Evolutionary conservation across 1,284 basidiomycete genomes (phyloP).

Genomic region (Coniferiporia sulphurascens): DNA sequence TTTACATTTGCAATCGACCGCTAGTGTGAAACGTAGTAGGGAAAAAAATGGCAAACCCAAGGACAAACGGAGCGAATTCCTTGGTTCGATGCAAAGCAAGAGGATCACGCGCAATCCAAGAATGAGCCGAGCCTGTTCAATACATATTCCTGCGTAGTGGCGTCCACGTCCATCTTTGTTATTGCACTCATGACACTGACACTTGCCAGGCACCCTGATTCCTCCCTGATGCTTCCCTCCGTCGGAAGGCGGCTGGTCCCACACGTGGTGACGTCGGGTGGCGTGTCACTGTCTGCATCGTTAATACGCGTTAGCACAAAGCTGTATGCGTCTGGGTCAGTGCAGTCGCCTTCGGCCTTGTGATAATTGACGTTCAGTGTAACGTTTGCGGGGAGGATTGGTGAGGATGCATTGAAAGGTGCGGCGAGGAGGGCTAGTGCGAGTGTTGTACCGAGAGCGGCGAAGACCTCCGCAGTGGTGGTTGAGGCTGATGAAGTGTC

Average conservation of each 20-base stretch:
- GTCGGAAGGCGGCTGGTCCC: slow-evolving; percentile 36
- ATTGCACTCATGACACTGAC: slow-evolving; percentile 43
- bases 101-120: slow-evolving; percentile 24
- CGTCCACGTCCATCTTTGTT: slow-evolving; percentile 39
- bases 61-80: too few relatives aligned
- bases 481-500: slow-evolving; percentile 31
- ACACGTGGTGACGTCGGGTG: slow-evolving; percentile 33
- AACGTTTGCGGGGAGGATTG: slow-evolving; percentile 37
- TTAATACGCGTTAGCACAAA: slow-evolving; percentile 30
- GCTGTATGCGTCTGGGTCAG: slow-evolving; percentile 32
- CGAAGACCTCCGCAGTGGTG: slow-evolving; percentile 37
- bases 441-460: slow-evolving; percentile 38
- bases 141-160: slow-evolving; percentile 36
- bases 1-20: too few relatives aligned
- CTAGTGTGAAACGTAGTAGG: too few relatives aligned
- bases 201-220: slow-evolving; percentile 37
- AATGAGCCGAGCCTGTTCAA: slow-evolving; percentile 33
- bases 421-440: slow-evolving; percentile 33
- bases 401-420: slow-evolving; percentile 19
- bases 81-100: too few relatives aligned
- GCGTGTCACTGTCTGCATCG: slow-evolving; percentile 15
- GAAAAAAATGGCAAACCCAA: too few relatives aligned
- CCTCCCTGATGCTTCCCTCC: slow-evolving; percentile 32
- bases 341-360: slow-evolving; percentile 32
- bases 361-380: slow-evolving; percentile 51